Percentiles rank a stretch among this genome's conserved stretches.
phyloP scores from a whole-genome alignment of 2,329 filamentous ascomycete genomes.

The Monosporascus ibericus region DNA sequence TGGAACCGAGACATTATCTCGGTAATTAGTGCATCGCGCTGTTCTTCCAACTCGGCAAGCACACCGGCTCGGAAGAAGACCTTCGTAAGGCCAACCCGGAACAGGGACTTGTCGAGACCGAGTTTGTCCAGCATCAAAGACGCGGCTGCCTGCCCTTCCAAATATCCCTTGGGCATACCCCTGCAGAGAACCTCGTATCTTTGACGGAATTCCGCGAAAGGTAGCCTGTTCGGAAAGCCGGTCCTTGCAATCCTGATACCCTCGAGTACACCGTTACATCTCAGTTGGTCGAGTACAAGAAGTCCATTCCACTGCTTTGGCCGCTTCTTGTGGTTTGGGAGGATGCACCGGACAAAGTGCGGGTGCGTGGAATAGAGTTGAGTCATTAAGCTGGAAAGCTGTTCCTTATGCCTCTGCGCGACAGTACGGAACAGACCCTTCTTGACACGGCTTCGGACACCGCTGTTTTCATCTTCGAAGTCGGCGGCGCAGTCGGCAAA shows the following conservation, averaged over 20 bases:
- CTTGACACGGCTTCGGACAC: constrained; percentile 76
- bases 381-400: constrained; percentile 91
- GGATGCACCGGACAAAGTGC: constrained; percentile 95
- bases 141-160: constrained; percentile 83
- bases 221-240: constrained; percentile 88
- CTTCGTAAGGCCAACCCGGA: constrained; percentile 91
- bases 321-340: constrained; percentile 96
- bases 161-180: constrained; percentile 81
- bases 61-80: constrained; percentile 98
- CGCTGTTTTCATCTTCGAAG: constrained; percentile 64
- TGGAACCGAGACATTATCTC: constrained; percentile 94
- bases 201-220: constrained; percentile 90
- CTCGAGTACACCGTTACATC: constrained; percentile 98
- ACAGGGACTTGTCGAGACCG: constrained; percentile 76
- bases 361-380: constrained; percentile 95
- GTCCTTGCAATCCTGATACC: constrained; percentile 96
- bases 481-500: constrained; percentile 88
- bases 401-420: constrained; percentile 94
- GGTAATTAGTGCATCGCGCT: constrained; percentile 84
- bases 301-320: constrained; percentile 88
- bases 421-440: constrained; percentile 96
- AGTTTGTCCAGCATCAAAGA: constrained; percentile 86
- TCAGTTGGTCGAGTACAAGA: constrained; percentile 93
- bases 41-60: constrained; percentile 92
- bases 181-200: constrained; percentile 91